Base-by-base conservation (phyloP, 805 yeast genomes). In the Nakazawaea anatomiae region DNA sequence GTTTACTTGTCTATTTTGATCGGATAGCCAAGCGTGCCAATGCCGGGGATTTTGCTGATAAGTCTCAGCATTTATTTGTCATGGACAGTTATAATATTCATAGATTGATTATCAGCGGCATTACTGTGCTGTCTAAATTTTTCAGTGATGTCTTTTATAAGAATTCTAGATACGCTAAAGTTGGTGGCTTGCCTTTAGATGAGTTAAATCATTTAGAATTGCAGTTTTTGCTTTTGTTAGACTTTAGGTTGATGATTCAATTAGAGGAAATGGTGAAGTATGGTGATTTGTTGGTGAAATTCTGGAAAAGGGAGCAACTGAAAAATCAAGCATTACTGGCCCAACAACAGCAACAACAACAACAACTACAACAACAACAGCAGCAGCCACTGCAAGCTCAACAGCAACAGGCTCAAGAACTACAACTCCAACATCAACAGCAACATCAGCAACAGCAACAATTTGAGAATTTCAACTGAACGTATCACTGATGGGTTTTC, bases 71-170 rank as follows among this genome's bases (percentile, higher is more conserved):
- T 64, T 68, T 89, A 53, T 91, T 94, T 66, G 96, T 92, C 8
- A 89, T 94, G 91, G 98, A 94, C 68, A 86, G 96, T 52, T 92
- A 87, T 68, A 94, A 94, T 65, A 90, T 94, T 55, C 99, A 94
- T 69, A 77, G 99, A 55, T 75, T 94, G 56, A 88, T 94, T 47
- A 92, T 94, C 45, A 87, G 96, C 10, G 98, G 97, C 4, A 85
- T 94, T 54, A 92, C 99, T 0, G 97, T 94, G 29, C 89, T 96
- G 30, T 87, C 96, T 39, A 94, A 94, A 71, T 92, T 92, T 66
- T 91, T 91, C 66, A 84, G 92, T 60, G 98, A 92, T 68, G 89
- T 91, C 46, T 92, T 91, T 62, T 92, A 92, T 74, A 92, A 92
- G 63, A 92, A 92, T 65, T 83, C 94, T 50, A 78, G 98, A 56